These are phyloP conservation scores for Apiospora arundinis DNA, from an alignment of 2,329 filamentous ascomycete species.

Conservation along the genomic window DNA sequence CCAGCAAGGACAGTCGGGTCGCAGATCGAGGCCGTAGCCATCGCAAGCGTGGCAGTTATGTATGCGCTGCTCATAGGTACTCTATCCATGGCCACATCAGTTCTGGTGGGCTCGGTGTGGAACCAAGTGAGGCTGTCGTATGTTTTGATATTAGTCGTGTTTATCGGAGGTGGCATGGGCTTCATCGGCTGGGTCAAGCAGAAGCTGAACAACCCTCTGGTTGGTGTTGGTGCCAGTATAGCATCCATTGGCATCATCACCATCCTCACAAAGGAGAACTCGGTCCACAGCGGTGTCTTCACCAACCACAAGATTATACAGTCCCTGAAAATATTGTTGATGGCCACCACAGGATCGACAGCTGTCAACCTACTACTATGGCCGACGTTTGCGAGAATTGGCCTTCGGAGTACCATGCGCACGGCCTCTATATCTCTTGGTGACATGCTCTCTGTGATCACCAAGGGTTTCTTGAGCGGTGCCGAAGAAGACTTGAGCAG, in stretches of 20 bases:
- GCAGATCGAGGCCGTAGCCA: slow-evolving; percentile 84
- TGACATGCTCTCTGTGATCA: slow-evolving; percentile 82
- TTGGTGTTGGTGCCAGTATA: slow-evolving; percentile 85
- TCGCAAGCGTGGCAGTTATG: slow-evolving; percentile 77
- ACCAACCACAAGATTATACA: slow-evolving; percentile 82
- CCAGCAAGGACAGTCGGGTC: slow-evolving; percentile 85
- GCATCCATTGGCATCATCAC: slow-evolving; percentile 89
- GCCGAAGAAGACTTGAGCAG: slow-evolving; percentile 78
- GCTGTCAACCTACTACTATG: slow-evolving; percentile 78
- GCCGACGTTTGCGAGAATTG: slow-evolving; percentile 76
- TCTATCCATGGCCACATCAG: slow-evolving; percentile 86
- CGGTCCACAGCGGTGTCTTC: slow-evolving; percentile 82
- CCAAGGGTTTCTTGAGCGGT: slow-evolving; percentile 82
- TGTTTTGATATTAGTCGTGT: slow-evolving; percentile 78
- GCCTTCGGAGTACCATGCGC: slow-evolving; percentile 76
- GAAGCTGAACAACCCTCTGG: slow-evolving; percentile 75
- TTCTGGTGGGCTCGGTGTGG: slow-evolving; percentile 73
- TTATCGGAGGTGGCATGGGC: slow-evolving; percentile 85
- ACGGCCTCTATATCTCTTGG: slow-evolving; percentile 77
- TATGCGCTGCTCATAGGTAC: slow-evolving; percentile 81
- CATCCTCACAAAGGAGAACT: slow-evolving; percentile 88
- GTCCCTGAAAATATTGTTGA: slow-evolving; percentile 82
- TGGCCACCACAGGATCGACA: slow-evolving; percentile 76
- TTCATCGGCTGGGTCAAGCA: slow-evolving; percentile 90
- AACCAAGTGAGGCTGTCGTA: slow-evolving; percentile 76